Evolutionary conservation across 805 yeast genomes (phyloP), one percentile per base, ranked within the genome.

Genomic region (Metschnikowia anglica): DNA sequence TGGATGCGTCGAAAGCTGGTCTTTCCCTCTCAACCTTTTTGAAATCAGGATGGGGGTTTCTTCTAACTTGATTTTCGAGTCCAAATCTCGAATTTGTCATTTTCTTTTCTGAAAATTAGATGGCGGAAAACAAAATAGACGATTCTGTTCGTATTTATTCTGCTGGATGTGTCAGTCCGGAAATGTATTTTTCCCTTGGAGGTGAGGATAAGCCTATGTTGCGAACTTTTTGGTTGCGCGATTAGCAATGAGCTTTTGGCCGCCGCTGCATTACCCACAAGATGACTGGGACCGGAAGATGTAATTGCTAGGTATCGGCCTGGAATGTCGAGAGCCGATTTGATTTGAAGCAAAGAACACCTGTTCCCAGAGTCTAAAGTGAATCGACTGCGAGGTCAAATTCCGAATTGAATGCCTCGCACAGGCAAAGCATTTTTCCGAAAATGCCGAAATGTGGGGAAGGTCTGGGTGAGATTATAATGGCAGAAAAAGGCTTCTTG

Each of bases 41-140:
- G 26, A 49, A 49, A 3, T 46, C 51, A 1, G 49, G 48, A 31
- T 44, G 51, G 16, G 43, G 41, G 28, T 32, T 45, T 27, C 39
- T 28, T 15, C 34, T 44, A 16, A 39, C 39, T 33, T 38, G 37
- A n/a, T 7, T 34, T 24, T 44, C 42, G 15, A 37, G 34, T 18
- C 41, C 48, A n/a, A 37, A 36, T 27, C 41, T 30, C 4, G 31
- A 12, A 16, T 3, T 15, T 16, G 43, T 6, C 43, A 39, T 39
- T 5, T 9, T 16, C 12, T 16, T 33, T 21, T 12, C 31, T 18
- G 18, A n/a, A n/a, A n/a, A n/a, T n/a, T n/a, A n/a, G n/a, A n/a
- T n/a, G n/a, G n/a, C n/a, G n/a, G n/a, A n/a, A n/a, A n/a, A n/a
- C n/a, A n/a, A n/a, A n/a, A n/a, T n/a, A n/a, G n/a, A n/a, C 16